Percentiles rank a stretch among this genome's conserved stretches.
Evolutionary conservation across 2,329 filamentous ascomycete species (phyloP).

Genomic region (Ustilaginoidea virens): DNA sequence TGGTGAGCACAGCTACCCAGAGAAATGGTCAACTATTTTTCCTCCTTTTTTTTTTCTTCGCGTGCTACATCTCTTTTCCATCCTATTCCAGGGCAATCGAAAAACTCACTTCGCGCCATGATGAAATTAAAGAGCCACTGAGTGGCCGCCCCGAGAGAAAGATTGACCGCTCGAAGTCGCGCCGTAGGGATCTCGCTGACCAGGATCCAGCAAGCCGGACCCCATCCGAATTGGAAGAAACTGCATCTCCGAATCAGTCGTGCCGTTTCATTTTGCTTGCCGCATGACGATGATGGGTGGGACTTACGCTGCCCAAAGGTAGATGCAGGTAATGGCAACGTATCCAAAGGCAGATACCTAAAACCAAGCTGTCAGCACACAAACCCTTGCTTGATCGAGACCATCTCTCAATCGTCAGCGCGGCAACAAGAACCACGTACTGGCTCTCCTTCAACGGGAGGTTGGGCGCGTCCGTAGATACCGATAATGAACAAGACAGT

Average conservation of each 20-base stretch:
- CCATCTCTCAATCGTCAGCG: background rate
- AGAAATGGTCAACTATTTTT: no score
- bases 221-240: constrained; percentile 58
- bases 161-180: constrained; percentile 49
- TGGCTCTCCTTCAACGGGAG: constrained; percentile 33
- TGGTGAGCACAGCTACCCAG: constrained; percentile 42
- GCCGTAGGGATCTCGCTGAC: constrained; percentile 53
- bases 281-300: background rate
- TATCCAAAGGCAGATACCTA: constrained; percentile 51
- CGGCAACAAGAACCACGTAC: constrained; percentile 17
- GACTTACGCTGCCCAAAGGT: constrained; percentile 45
- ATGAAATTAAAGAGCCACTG: constrained; percentile 67
- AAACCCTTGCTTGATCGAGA: background rate
- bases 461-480: constrained; percentile 49
- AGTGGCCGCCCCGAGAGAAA: constrained; percentile 50
- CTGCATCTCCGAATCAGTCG: constrained; percentile 5
- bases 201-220: constrained; percentile 59
- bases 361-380: background rate
- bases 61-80: no score
- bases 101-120: constrained; percentile 37
- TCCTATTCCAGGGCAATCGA: no score
- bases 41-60: no score
- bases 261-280: constrained; percentile 7
- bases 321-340: constrained; percentile 55
- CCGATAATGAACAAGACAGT: constrained; percentile 54